A percentile compares a stretch with the other conserved stretches of the same genome.
Evolutionary conservation across 1,284 basidiomycete genomes (phyloP).

Genomic region (Marasmius sp.): DNA sequence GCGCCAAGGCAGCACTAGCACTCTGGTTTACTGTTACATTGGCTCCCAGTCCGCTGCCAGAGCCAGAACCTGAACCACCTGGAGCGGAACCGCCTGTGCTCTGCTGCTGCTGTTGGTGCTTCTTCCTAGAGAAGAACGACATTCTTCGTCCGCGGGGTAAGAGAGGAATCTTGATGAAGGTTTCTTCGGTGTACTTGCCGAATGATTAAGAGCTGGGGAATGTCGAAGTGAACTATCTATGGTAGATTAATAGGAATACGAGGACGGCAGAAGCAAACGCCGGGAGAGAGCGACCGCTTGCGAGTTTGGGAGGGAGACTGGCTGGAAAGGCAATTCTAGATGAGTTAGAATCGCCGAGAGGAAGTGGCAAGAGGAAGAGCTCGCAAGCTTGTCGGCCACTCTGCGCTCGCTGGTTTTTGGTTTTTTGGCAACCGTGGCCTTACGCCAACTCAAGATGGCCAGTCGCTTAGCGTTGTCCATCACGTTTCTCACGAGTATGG

Average conservation of each 20-base stretch:
- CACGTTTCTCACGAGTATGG: background rate
- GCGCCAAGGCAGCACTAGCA: conserved; percentile 19
- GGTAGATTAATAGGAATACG: background rate
- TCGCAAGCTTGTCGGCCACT: background rate
- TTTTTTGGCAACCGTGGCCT: background rate
- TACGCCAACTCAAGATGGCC: background rate
- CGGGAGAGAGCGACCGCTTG: background rate
- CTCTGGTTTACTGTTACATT: conserved; percentile 43
- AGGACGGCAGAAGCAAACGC: background rate
- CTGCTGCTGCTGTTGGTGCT: conserved; percentile 44
- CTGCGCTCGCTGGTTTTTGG: background rate
- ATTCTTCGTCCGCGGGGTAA: conserved; percentile 53
- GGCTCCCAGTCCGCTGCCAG: conserved; percentile 50
- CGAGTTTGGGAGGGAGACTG: background rate
- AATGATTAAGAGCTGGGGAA: background rate
- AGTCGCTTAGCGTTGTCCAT: background rate
- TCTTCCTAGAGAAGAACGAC: conserved; percentile 89
- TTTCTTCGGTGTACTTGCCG: background rate
- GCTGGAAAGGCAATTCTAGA: background rate
- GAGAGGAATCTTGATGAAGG: background rate
- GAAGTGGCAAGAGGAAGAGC: background rate
- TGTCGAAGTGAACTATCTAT: background rate
- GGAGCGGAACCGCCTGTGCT: background rate
- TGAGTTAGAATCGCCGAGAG: background rate
- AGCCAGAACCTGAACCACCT: conserved; percentile 32